Conservation (phyloP, 345 rosid genomes). For the Mallotus nudiflorus region DNA sequence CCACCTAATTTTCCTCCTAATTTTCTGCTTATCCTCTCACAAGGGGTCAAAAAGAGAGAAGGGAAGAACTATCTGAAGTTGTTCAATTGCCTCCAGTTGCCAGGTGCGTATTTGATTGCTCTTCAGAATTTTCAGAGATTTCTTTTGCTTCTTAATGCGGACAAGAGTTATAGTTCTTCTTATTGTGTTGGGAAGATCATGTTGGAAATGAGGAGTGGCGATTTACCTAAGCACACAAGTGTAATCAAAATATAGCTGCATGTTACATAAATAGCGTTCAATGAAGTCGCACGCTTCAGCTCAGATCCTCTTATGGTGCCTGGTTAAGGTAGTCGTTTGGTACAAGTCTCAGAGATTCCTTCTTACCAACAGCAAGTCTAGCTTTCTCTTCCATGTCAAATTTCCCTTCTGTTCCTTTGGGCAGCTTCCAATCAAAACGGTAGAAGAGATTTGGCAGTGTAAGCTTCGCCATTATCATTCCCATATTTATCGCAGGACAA, state of each 20-base stretch:
- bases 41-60: background rate
- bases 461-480: slow-evolving; percentile 1
- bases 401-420: background rate
- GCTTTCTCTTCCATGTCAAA: slow-evolving; percentile 36
- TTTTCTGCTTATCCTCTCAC: background rate
- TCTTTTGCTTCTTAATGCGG: background rate
- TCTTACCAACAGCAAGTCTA: slow-evolving; percentile 35
- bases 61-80: background rate
- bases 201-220: background rate
- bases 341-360: slow-evolving; percentile 28
- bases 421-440: slow-evolving; percentile 16
- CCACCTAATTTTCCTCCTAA: background rate
- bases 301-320: background rate
- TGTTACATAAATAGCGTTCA: background rate
- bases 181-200: background rate
- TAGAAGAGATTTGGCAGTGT: slow-evolving; percentile 14
- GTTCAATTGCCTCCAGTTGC: background rate
- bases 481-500: slow-evolving; percentile 21
- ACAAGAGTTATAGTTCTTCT: background rate
- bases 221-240: too few species aligned
- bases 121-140: background rate
- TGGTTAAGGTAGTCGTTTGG: slow-evolving; percentile 15
- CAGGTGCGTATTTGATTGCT: background rate
- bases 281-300: background rate
- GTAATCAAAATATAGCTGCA: background rate